Conservation (phyloP, 2,329 filamentous ascomycete genomes). For the Beauveria rudraprayagi region DNA sequence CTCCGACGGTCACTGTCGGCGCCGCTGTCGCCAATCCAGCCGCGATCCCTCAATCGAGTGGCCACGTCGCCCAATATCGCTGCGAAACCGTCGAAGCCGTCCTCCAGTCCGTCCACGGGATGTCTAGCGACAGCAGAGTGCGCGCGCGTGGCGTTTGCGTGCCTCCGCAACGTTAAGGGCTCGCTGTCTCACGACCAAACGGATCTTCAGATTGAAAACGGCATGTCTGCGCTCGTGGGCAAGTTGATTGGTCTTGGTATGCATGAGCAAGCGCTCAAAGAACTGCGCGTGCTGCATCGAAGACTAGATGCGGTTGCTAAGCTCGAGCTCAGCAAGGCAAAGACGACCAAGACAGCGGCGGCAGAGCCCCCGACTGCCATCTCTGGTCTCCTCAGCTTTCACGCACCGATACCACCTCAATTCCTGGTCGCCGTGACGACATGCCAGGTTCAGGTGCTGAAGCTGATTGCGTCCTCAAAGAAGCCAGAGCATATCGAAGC, state of each 20-base stretch:
- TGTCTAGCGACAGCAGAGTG: conserved; percentile 59
- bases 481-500: conserved; percentile 53
- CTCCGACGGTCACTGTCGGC: conserved; percentile 48
- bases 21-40: conserved; percentile 54
- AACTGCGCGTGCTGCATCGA: conserved; percentile 57
- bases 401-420: conserved; percentile 32
- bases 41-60: conserved; percentile 53
- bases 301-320: conserved; percentile 40
- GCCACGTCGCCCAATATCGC: conserved; percentile 41
- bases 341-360: conserved; percentile 23
- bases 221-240: conserved; percentile 60
- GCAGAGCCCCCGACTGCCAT: conserved; percentile 29
- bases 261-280: conserved; percentile 60
- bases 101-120: conserved; percentile 27
- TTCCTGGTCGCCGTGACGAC: conserved; percentile 50
- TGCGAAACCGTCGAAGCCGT: conserved; percentile 20
- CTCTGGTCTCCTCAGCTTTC: conserved; percentile 55
- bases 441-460: conserved; percentile 57
- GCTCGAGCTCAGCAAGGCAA: conserved; percentile 12
- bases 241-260: conserved; percentile 58
- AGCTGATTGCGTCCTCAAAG: conserved; percentile 52
- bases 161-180: conserved; percentile 51
- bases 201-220: conserved; percentile 62
- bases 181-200: conserved; percentile 46
- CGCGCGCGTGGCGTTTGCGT: conserved; percentile 57